Base-by-base conservation (phyloP, 1,139 yeast genomes). In the Diutina catenulata region DNA sequence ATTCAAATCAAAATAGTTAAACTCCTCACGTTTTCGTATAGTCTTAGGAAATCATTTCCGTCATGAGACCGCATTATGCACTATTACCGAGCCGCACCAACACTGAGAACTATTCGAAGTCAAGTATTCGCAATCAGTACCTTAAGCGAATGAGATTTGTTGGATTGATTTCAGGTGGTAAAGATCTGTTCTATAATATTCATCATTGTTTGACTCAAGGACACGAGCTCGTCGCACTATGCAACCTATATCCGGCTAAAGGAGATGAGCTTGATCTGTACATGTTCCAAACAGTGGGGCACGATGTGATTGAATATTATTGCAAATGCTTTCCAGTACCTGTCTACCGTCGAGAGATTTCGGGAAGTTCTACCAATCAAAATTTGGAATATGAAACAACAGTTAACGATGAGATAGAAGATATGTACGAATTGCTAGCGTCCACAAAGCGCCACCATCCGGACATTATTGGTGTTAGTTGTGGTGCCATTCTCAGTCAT, bases 211-310 rank as follows among this genome's bases (percentile, higher is more conserved):
- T 82, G 11, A 68, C 74, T 3, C 76, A 81, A 42, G 94, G 94
- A 5, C 98, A 91, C 59, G 82, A 83, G 49, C 62, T 91, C 10
- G 72, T 73, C 0, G 95, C 95, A 0, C 57, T 91, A 38, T 98
- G 87, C 0, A 91, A 91, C 50, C 58, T 91, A 42, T 76, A 76
- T 49, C 98, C 98, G 2, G 62, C 65, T 7, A 53, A 57, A 16
- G 43, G 47, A 3, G 57, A 57, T 15, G 98, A 91, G 55, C 63
- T 91, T 42, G 96, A 91, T 57, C 83, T 95, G 40, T 91, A 81
- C 55, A 91, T 91, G 98, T 91, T 84, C 57, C 98, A 91, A 57
- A 91, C 98, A 0, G 98, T 91, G n/a, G 98, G 98, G 0, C 93
- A 82, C 55, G 86, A 81, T 47, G 74, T 84, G 3, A 68, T 91